Evolutionary conservation across 129 eudicot genomes (phyloP), one percentile per base, ranked within the genome.

Genomic region (Calendula officinalis): DNA sequence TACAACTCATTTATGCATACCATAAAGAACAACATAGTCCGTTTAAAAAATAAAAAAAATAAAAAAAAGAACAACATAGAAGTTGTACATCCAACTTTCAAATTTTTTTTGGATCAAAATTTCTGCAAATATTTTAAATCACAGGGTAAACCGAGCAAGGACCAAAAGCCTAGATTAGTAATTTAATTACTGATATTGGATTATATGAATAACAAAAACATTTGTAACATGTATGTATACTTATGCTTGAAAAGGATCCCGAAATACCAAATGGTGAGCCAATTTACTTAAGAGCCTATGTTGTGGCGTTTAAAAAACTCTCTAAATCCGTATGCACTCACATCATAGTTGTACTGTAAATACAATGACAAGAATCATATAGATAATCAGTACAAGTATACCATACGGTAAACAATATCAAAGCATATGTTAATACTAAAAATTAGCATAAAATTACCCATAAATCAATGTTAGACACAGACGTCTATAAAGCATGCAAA

Each of bases 231-330:
- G 50, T n/a, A 58, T 17, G 50, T n/a, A 60, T 43, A 60, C 34
- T 37, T 48, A 22, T 38, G 36, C 56, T 17, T 51, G 32, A n/a
- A 14, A 5, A 55, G 63, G 67, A 35, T 34, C 43, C 37, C n/a
- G 56, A 0, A 47, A 57, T 39, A 40, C 45, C 46, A 70, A 43
- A 15, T 22, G n/a, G 33, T 39, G 12, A 42, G 4, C 61, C 62
- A n/a, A 13, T 50, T 67, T 80, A 84, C 45, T 77, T 74, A 74
- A 8, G 83, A 39, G 17, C 44, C 81, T 55, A 88, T 62, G 40
- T 80, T 79, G 68, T 88, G 80, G 51, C 95, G 91, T 75, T 88
- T 88, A 83, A 92, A 92, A 74, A 74, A 88, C 71, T 92, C 96
- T 64, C 91, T 77, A 60, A 92, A 92, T 62, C 98, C 96, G 34